phyloP scores from a whole-genome alignment of 1,284 basidiomycete species.

The Hortiboletus rubellus region DNA sequence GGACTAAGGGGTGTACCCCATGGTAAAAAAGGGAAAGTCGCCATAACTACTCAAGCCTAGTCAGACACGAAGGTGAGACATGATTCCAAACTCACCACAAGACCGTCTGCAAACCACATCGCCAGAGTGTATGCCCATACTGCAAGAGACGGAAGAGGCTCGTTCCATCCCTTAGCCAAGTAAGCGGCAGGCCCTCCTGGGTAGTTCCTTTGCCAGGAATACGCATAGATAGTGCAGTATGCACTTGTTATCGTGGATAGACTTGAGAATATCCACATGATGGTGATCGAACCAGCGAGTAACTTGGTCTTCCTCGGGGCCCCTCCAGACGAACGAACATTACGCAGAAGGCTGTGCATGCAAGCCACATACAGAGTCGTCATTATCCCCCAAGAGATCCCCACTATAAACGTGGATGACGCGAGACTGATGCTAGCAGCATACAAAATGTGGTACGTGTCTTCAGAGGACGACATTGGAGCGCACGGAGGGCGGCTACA shows the following conservation, averaged over 20 bases:
- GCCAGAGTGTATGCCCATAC: neutral
- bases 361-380: neutral
- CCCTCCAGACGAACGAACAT: neutral
- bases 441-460: neutral
- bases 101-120: slow-evolving; percentile 4
- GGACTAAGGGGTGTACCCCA: neutral
- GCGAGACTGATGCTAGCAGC: neutral
- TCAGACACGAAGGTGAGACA: neutral
- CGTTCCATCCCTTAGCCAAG: neutral
- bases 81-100: neutral
- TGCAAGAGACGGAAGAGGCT: neutral
- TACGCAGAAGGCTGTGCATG: neutral
- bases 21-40: neutral
- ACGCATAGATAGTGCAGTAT: neutral
- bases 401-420: neutral
- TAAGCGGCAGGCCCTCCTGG: neutral
- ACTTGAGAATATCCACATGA: neutral
- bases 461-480: neutral
- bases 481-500: no score
- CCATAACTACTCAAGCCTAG: neutral
- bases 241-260: neutral
- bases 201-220: neutral
- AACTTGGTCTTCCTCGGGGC: neutral
- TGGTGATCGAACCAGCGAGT: neutral
- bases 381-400: neutral